A percentile compares a stretch with the other conserved stretches of the same genome.
Conservation (phyloP, 2,329 filamentous ascomycete genomes). For the Paecilomyces variotii region DNA sequence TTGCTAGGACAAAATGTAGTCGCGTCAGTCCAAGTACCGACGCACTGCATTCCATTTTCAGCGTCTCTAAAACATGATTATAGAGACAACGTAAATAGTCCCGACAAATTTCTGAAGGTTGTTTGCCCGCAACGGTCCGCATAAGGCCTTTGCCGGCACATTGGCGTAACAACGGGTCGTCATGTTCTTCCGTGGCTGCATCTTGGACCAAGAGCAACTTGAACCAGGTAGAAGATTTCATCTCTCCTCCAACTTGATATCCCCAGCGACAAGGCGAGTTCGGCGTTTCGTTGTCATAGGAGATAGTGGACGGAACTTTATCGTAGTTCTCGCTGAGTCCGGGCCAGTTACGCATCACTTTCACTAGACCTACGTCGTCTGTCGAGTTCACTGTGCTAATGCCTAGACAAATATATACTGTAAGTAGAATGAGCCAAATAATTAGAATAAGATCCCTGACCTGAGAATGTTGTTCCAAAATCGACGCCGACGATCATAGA, state of each 20-base stretch:
- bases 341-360: neutral
- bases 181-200: neutral
- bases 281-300: neutral
- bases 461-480: slow-evolving; percentile 6
- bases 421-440: neutral
- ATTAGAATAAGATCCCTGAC: neutral
- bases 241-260: neutral
- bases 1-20: slow-evolving; percentile 2
- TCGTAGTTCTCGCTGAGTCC: neutral
- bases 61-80: neutral
- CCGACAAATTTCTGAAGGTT: neutral
- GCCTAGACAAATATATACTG: neutral
- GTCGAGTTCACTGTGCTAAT: neutral
- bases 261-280: neutral
- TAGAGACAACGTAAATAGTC: slow-evolving; percentile 2
- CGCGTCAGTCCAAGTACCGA: neutral
- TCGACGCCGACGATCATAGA: slow-evolving; percentile 2
- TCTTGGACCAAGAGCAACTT: neutral
- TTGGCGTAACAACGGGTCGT: neutral
- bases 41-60: neutral
- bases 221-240: neutral
- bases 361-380: neutral
- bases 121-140: neutral
- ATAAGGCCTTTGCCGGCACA: neutral
- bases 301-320: neutral